phyloP scores from a whole-genome alignment of 352 stramenopile species.

The Phytophthora chlamydospora region DNA sequence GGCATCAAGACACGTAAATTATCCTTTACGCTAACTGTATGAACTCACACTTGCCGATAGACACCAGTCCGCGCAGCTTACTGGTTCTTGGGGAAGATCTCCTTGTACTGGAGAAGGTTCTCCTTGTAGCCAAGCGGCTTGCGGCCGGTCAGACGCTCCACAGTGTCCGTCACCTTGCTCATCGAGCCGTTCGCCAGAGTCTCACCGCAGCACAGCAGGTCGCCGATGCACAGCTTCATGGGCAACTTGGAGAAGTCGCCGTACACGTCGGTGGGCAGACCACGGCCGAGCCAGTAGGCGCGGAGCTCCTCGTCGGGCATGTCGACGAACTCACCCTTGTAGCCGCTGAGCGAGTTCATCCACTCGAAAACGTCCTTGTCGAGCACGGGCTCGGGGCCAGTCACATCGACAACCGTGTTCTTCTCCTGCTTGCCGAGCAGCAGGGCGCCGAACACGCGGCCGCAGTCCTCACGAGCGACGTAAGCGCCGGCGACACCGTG shows the following conservation, averaged over 20 bases:
- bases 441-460: conserved; percentile 11
- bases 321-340: conserved; percentile 16
- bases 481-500: conserved; percentile 11
- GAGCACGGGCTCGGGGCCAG: conserved; percentile 11
- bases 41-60: conserved; percentile 5
- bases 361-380: conserved; percentile 16
- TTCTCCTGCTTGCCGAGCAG: conserved; percentile 17
- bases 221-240: conserved; percentile 36
- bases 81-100: conserved; percentile 21
- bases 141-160: conserved; percentile 34
- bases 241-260: conserved; percentile 35
- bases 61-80: conserved; percentile 6
- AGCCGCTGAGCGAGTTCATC: conserved; percentile 12
- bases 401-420: conserved; percentile 24
- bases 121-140: conserved; percentile 33
- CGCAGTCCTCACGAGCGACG: conserved; percentile 23
- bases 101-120: conserved; percentile 28
- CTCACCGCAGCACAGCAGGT: conserved; percentile 35
- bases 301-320: conserved; percentile 9
- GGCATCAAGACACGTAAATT: conserved; percentile 14
- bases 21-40: conserved; percentile 4
- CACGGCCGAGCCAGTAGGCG: conserved; percentile 17
- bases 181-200: conserved; percentile 38
- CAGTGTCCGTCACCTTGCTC: conserved; percentile 25
- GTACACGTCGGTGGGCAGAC: conserved; percentile 27